Evolutionary conservation across 768 basidiomycete genomes (phyloP).

Genomic region (Pleurotus tuber-regium): DNA sequence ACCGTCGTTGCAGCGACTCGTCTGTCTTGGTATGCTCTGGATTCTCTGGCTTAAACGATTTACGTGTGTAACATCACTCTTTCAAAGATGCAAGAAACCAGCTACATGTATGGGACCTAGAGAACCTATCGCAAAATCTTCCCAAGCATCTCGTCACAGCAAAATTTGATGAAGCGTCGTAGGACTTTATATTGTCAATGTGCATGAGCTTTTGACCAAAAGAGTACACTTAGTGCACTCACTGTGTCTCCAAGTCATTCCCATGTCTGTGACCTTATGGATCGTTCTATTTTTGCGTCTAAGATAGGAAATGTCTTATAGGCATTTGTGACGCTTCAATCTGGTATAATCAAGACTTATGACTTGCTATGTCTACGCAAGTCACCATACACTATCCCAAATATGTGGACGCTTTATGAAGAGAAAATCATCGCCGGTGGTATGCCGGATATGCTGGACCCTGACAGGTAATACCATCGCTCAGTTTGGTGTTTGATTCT

Average conservation of each 20-base stretch:
- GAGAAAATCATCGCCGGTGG: slow-evolving; percentile 46
- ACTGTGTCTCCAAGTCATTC: slow-evolving; percentile 67
- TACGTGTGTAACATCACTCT: not conserved
- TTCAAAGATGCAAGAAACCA: slow-evolving; percentile 48
- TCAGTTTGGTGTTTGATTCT: slow-evolving; percentile 12
- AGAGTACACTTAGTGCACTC: slow-evolving; percentile 43
- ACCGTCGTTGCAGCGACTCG: slow-evolving; percentile 46
- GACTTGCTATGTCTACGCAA: slow-evolving; percentile 69
- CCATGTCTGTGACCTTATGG: slow-evolving; percentile 48
- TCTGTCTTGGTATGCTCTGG: slow-evolving; percentile 55
- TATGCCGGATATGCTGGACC: slow-evolving; percentile 30
- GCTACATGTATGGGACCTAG: slow-evolving; percentile 62
- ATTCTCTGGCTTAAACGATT: not conserved
- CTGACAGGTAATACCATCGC: slow-evolving; percentile 31
- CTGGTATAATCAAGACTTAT: slow-evolving; percentile 68
- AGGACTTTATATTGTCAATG: slow-evolving; percentile 13
- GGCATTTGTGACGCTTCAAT: slow-evolving; percentile 47
- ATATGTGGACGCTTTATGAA: slow-evolving; percentile 75
- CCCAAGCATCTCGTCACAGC: slow-evolving; percentile 52
- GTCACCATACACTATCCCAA: slow-evolving; percentile 68
- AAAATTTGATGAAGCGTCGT: slow-evolving; percentile 50
- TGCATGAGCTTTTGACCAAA: not conserved
- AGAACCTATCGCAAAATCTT: slow-evolving; percentile 34
- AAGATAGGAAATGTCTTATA: slow-evolving; percentile 20
- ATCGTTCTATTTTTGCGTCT: not conserved